Conservation (phyloP, 768 basidiomycete species). For the Boletus reticulatus region DNA sequence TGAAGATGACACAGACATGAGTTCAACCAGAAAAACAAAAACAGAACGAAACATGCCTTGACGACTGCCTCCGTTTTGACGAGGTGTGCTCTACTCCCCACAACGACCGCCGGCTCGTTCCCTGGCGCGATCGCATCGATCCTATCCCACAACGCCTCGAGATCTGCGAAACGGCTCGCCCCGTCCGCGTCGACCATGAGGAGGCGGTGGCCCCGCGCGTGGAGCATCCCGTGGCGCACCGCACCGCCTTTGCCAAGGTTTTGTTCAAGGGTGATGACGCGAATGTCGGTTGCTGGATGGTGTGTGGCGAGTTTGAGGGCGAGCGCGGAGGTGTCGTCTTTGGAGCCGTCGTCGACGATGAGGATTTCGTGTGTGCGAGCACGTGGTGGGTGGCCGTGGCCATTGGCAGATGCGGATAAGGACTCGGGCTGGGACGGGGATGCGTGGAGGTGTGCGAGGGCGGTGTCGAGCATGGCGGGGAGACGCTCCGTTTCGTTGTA, state of each 20-base stretch:
- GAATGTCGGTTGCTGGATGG: conserved; percentile 59
- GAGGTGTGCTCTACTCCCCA: conserved; percentile 91
- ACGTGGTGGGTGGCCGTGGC: conserved; percentile 15
- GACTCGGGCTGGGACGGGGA: conserved; percentile 6
- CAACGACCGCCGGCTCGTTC: conserved; percentile 59
- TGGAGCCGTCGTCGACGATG: conserved; percentile 88
- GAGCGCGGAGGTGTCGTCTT: conserved; percentile 65
- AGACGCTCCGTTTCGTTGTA: conserved; percentile 88
- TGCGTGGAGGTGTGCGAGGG: conserved; percentile 61
- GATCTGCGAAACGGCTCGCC: conserved; percentile 82
- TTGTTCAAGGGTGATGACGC: conserved; percentile 70
- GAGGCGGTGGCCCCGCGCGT: conserved; percentile 70
- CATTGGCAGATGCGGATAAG: not conserved
- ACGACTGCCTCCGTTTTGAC: conserved; percentile 92
- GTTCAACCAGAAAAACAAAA: not conserved
- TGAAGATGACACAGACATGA: conserved; percentile 28
- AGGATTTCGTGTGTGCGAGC: conserved; percentile 74
- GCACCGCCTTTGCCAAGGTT: conserved; percentile 95
- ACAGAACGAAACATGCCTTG: conserved; percentile 50
- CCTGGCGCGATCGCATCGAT: conserved; percentile 62
- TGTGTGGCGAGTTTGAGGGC: conserved; percentile 64
- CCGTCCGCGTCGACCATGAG: conserved; percentile 96
- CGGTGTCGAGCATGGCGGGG: conserved; percentile 77
- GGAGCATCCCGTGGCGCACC: conserved; percentile 88
- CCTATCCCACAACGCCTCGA: conserved; percentile 72